Percentiles rank a stretch among this genome's conserved stretches.
phyloP scores from a whole-genome alignment of 306 rosid species.

The apple (Malus domestica) region DNA sequence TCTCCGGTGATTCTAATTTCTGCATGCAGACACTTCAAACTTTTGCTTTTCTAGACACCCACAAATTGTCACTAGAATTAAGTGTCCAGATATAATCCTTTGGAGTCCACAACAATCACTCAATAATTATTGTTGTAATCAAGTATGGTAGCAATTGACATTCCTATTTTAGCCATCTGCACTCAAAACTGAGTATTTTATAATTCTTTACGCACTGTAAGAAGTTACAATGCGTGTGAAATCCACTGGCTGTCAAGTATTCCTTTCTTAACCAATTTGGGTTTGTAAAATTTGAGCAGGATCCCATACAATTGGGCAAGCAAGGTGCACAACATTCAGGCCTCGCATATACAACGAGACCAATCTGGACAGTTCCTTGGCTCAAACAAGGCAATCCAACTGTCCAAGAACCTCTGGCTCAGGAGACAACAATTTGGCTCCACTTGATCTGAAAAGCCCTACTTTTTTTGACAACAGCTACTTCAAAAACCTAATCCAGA shows the following conservation, averaged over 20 bases:
- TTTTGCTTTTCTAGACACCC: neutral
- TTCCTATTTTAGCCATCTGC: too few species aligned
- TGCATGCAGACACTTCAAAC: neutral
- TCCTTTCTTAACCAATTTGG: neutral
- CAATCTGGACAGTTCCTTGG: slow-evolving; percentile 45
- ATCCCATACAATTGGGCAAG: slow-evolving; percentile 76
- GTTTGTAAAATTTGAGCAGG: slow-evolving; percentile 25
- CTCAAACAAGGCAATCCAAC: slow-evolving; percentile 35
- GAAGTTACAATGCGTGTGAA: neutral
- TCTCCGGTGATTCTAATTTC: neutral
- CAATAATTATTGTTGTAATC: too few species aligned
- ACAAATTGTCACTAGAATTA: too few species aligned
- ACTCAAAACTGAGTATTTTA: too few species aligned
- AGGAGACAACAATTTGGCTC: slow-evolving; percentile 83
- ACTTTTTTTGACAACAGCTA: slow-evolving; percentile 59
- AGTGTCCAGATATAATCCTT: too few species aligned
- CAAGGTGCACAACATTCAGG: slow-evolving; percentile 67
- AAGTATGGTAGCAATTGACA: too few species aligned
- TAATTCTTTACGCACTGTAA: too few species aligned
- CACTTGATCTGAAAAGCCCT: slow-evolving; percentile 60
- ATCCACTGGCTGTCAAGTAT: too few species aligned
- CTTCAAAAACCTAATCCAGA: slow-evolving; percentile 55
- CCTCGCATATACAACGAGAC: slow-evolving; percentile 53
- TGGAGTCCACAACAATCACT: too few species aligned
- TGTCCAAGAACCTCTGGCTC: slow-evolving; percentile 60